Base-by-base conservation (phyloP, 495 filamentous ascomycete genomes). In the Talaromyces wortmannii region DNA sequence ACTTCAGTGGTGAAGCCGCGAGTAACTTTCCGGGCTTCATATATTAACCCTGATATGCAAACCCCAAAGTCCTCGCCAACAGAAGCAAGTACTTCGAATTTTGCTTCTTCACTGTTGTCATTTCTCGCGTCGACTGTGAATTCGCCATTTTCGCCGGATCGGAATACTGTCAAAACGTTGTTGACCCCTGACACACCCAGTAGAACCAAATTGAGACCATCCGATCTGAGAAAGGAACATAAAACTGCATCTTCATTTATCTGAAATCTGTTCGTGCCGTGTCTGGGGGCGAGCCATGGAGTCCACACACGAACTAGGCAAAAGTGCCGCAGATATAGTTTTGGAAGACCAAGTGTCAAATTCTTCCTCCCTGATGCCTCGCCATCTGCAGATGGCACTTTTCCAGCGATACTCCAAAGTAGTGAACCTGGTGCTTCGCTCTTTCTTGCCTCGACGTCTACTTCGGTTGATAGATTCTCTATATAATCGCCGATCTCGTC, bases 211-310 rank as follows among this genome's bases (percentile, higher is more conserved):
- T 95, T 83, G 30, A 81, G 71, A 0, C 94, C 94, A 65, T 89
- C 81, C 1, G 65, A 68, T 16, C 83, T 84, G 10, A 96, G 76
- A 62, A 96, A 96, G 0, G 91, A 90, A 45, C 83, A 87, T 49
- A 97, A 63, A 3, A 98, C 67, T 5, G 85, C 89, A 67, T 95
- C 89, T 57, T 89, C 86, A 33, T 86, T 85, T 23, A 91, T 70
- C 6, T 63, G 62, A 31, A 95, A 88, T 5, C 72, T 65, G 7
- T 73, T 67, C 52, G 78, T 83, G 12, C 92, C 92, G 68, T 98
- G 94, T 13, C 90, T 76, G 17, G 94, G 94, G 0, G 86, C 89
- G 12, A 97, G 74, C 94, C 94, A 97, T 1, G 91, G 84, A 31
- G 74, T 77, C 81, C 86, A 91, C 3, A 87, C 70, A n/a, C 90